These are phyloP conservation scores for Lactifluus rugatus DNA, from an alignment of 768 basidiomycete genomes.

Conservation along the genomic window DNA sequence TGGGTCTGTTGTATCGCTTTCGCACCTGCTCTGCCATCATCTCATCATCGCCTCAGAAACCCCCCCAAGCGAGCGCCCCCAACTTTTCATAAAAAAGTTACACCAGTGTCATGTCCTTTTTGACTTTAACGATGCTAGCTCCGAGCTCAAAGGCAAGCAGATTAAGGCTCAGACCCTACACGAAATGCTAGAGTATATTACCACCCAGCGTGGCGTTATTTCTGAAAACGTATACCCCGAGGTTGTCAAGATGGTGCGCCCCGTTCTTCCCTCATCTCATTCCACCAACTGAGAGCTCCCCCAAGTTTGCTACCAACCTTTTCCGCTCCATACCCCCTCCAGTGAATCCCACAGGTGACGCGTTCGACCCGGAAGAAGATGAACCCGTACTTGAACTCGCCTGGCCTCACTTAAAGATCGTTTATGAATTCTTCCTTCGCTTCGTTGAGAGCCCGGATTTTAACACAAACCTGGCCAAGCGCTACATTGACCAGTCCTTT, in stretches of 20 bases:
- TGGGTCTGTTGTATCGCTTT: slow-evolving; percentile 43
- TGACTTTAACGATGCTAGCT: slow-evolving; percentile 96
- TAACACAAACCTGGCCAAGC: slow-evolving; percentile 95
- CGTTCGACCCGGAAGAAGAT: slow-evolving; percentile 98
- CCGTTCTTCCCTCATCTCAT: slow-evolving; percentile 6
- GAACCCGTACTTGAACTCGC: slow-evolving; percentile 98
- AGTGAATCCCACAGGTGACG: slow-evolving; percentile 96
- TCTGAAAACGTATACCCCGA: slow-evolving; percentile 98
- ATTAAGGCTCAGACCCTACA: slow-evolving; percentile 97
- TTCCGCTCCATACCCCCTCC: slow-evolving; percentile 99
- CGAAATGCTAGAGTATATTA: slow-evolving; percentile 99
- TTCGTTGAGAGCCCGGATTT: slow-evolving; percentile 98
- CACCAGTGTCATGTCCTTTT: slow-evolving; percentile 95
- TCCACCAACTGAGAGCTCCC: neutral
- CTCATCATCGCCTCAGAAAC: slow-evolving; percentile 53
- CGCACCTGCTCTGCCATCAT: slow-evolving; percentile 9
- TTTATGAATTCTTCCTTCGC: slow-evolving; percentile 99
- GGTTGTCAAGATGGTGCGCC: slow-evolving; percentile 90
- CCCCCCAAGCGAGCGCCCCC: slow-evolving; percentile 74
- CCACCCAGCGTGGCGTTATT: slow-evolving; percentile 90
- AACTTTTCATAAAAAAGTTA: slow-evolving; percentile 89
- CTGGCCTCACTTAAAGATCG: slow-evolving; percentile 98
- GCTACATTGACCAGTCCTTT: slow-evolving; percentile 93
- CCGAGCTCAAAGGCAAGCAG: slow-evolving; percentile 95
- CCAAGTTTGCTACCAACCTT: slow-evolving; percentile 91